Percentiles rank a stretch among this genome's conserved stretches.
phyloP scores from a whole-genome alignment of 768 basidiomycete species.

The Tulasnella sp. region DNA sequence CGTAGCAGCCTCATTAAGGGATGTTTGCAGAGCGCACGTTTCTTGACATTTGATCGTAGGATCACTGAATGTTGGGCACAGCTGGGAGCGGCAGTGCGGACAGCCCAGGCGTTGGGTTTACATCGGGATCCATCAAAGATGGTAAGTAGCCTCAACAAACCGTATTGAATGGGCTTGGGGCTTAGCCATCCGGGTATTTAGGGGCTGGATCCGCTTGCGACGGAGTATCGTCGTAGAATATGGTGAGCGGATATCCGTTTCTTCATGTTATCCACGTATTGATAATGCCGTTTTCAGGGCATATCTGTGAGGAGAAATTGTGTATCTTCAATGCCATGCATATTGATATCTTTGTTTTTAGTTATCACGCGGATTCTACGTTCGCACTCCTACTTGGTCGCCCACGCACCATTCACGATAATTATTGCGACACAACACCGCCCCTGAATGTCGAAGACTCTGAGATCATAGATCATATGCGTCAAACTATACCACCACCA shows the following conservation, averaged over 20 bases:
- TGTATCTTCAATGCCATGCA: background rate
- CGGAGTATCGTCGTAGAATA: slow-evolving; percentile 82
- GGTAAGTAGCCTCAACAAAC: slow-evolving; percentile 36
- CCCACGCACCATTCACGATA: slow-evolving; percentile 70
- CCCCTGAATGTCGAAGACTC: slow-evolving; percentile 61
- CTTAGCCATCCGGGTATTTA: slow-evolving; percentile 24
- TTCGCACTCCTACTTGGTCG: slow-evolving; percentile 86
- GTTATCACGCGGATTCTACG: slow-evolving; percentile 90
- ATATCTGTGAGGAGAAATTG: slow-evolving; percentile 35
- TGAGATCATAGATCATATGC: slow-evolving; percentile 21
- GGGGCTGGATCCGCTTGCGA: slow-evolving; percentile 63
- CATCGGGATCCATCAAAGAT: slow-evolving; percentile 81
- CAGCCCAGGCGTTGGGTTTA: slow-evolving; percentile 85
- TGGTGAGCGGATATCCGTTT: slow-evolving; percentile 42
- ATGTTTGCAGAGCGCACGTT: slow-evolving; percentile 48
- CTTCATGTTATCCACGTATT: background rate
- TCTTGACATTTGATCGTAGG: slow-evolving; percentile 61
- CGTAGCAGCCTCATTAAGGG: background rate
- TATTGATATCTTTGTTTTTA: slow-evolving; percentile 17
- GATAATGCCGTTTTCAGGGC: slow-evolving; percentile 41
- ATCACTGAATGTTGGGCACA: slow-evolving; percentile 97
- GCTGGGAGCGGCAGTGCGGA: slow-evolving; percentile 82
- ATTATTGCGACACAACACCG: slow-evolving; percentile 71
- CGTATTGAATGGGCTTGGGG: background rate
- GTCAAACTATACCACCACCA: slow-evolving; percentile 37